Evolutionary conservation across 805 yeast genomes (phyloP).

Genomic region (Metschnikowia colocasiae): DNA sequence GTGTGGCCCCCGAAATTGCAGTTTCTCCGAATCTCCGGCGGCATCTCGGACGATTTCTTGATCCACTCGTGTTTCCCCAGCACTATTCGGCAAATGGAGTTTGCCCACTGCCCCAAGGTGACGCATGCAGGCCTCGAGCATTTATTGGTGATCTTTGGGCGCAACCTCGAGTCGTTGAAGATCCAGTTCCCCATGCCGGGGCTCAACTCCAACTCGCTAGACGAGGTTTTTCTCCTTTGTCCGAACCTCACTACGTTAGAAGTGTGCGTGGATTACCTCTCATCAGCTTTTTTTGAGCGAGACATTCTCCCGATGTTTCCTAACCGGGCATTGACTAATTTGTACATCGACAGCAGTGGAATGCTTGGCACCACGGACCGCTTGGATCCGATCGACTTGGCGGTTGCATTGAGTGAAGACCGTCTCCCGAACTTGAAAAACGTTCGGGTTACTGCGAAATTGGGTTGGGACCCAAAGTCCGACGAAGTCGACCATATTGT

Average conservation of each 20-base stretch:
- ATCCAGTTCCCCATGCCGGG: slow-evolving; percentile 90
- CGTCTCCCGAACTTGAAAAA: slow-evolving; percentile 65
- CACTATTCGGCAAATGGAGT: slow-evolving; percentile 65
- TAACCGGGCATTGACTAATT: slow-evolving; percentile 49
- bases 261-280: slow-evolving; percentile 75
- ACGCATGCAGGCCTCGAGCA: slow-evolving; percentile 61
- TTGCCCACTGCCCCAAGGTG: slow-evolving; percentile 84
- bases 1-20: slow-evolving; percentile 78
- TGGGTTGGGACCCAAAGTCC: slow-evolving; percentile 76
- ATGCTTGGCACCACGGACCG: slow-evolving; percentile 78
- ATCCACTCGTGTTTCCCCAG: slow-evolving; percentile 65
- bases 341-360: slow-evolving; percentile 82
- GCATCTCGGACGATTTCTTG: slow-evolving; percentile 79
- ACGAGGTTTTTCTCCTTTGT: slow-evolving; percentile 69
- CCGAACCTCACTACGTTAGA: slow-evolving; percentile 64
- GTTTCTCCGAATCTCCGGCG: slow-evolving; percentile 80
- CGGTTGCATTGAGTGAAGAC: slow-evolving; percentile 76
- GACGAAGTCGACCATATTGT: slow-evolving; percentile 48
- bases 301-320: slow-evolving; percentile 24
- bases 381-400: slow-evolving; percentile 83
- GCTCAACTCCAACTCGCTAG: slow-evolving; percentile 64
- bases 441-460: slow-evolving; percentile 64
- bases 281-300: slow-evolving; percentile 40
- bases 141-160: slow-evolving; percentile 63
- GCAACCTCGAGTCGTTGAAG: slow-evolving; percentile 55